Evolutionary conservation across 1,284 basidiomycete species (phyloP), one percentile per base, ranked within the genome.

Genomic region (Trametes hirsuta): DNA sequence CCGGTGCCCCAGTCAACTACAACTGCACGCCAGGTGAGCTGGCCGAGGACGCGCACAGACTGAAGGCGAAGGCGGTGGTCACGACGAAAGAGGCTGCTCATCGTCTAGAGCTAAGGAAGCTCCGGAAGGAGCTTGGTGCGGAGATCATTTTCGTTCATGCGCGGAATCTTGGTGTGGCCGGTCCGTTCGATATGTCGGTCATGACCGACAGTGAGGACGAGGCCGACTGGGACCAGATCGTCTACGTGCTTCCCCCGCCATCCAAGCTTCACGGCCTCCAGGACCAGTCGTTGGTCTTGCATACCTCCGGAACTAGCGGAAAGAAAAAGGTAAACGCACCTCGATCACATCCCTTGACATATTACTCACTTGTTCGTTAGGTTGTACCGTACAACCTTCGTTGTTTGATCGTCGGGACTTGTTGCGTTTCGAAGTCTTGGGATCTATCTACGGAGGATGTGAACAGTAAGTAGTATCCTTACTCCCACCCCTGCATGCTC

Each of bases 231-330:
- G 53, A 56, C 14, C 56, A 55, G 46, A 51, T 58, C 21, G 24
- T 62, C n/a, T 55, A 54, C 35, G 36, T 47, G 50, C 34, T 48
- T 34, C 47, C 50, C 15, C 40, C 46, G 2, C 72, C 74, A n/a
- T 71, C 76, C 15, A 54, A 64, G 44, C 70, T 69, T 6, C 76
- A 80, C 55, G 63, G 65, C 3, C 74, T 83, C n/a, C 68, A 76
- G 42, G 81, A 84, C 68, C 75, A 78, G 21, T 82, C 83, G 4
- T 74, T 88, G 6, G 81, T 88, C 6, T 72, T 88, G 34, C 84
- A 83, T 63, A 85, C 83, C 11, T 83, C 80, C 36, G 86, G 86
- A 1, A 88, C 86, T 18, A 88, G 85, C 35, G 86, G 85, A 2
- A 78, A 77, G 67, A 81, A 82, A 63, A 80, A 81, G 72, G 82